phyloP scores from a whole-genome alignment of 257 asterid genomes.

The Gentiana dahurica region DNA sequence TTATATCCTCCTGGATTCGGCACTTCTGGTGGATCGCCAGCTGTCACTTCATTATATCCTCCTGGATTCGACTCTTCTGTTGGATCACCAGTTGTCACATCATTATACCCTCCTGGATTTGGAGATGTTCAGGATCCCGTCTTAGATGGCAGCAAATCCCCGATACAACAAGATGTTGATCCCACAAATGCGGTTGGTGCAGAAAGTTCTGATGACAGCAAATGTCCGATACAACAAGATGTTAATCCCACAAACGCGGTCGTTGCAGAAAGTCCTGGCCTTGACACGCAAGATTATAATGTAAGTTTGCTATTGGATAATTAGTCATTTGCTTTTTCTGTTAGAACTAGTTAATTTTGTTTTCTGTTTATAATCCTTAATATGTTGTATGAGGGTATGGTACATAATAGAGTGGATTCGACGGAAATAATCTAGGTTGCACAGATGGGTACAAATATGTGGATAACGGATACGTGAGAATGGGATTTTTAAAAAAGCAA shows the following conservation, averaged over 20 bases:
- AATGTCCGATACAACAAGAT: too few species aligned
- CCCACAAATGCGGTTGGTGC: constrained; percentile 26
- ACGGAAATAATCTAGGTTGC: too few species aligned
- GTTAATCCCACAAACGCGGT: too few species aligned
- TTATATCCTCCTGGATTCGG: constrained; percentile 7
- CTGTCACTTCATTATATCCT: too few species aligned
- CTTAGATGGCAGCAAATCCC: constrained; percentile 27
- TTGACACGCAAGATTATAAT: constrained; percentile 30
- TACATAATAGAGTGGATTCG: too few species aligned
- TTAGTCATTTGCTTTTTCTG: not conserved
- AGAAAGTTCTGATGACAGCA: constrained; percentile 13
- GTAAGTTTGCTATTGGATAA: constrained; percentile 31
- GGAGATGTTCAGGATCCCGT: constrained; percentile 24
- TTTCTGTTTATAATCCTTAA: not conserved
- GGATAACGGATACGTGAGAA: too few species aligned
- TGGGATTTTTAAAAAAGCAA: too few species aligned
- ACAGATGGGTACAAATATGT: too few species aligned
- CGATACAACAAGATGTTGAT: constrained; percentile 24
- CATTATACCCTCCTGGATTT: constrained; percentile 10
- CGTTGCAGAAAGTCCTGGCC: constrained; percentile 6
- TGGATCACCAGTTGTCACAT: too few species aligned
- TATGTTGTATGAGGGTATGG: too few species aligned
- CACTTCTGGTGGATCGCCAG: too few species aligned
- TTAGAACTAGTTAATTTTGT: not conserved
- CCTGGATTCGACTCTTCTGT: too few species aligned